A percentile compares a stretch with the other conserved stretches of the same genome.
Conservation (phyloP, 2,329 filamentous ascomycete genomes). For the Aspergillus quadricinctus region DNA sequence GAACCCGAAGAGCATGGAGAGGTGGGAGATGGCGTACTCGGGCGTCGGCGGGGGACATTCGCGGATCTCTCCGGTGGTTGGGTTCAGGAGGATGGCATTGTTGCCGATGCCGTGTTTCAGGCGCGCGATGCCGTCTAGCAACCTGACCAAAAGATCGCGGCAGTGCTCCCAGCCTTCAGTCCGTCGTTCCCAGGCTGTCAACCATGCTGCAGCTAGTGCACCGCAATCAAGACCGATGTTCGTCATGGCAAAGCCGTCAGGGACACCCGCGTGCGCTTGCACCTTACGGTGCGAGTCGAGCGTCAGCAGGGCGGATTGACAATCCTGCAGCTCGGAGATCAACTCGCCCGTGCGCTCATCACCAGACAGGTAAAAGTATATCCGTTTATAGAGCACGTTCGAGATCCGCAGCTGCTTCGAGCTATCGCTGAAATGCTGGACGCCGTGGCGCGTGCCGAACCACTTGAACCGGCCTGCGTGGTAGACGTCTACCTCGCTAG, state of each 20-base stretch:
- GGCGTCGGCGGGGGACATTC: background rate
- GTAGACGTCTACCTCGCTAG: slow-evolving; percentile 59
- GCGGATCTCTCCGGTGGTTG: background rate
- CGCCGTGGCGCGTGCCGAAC: slow-evolving; percentile 59
- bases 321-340: slow-evolving; percentile 48
- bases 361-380: slow-evolving; percentile 54
- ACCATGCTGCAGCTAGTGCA: slow-evolving; percentile 53
- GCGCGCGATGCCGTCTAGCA: slow-evolving; percentile 49
- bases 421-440: slow-evolving; percentile 59
- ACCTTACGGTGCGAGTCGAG: slow-evolving; percentile 59
- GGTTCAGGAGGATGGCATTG: background rate
- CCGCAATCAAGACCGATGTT: slow-evolving; percentile 54
- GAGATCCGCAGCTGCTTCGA: slow-evolving; percentile 61
- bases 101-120: slow-evolving; percentile 54
- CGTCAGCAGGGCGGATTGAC: slow-evolving; percentile 50
- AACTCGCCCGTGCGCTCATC: slow-evolving; percentile 57
- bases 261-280: slow-evolving; percentile 45
- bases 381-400: slow-evolving; percentile 51
- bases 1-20: background rate
- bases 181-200: slow-evolving; percentile 58
- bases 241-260: slow-evolving; percentile 46
- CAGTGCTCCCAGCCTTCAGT: slow-evolving; percentile 52
- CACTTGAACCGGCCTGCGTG: slow-evolving; percentile 56
- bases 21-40: background rate
- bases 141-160: slow-evolving; percentile 46